phyloP scores from a whole-genome alignment of 164 flowering plant species.

The Vitis vinifera region DNA sequence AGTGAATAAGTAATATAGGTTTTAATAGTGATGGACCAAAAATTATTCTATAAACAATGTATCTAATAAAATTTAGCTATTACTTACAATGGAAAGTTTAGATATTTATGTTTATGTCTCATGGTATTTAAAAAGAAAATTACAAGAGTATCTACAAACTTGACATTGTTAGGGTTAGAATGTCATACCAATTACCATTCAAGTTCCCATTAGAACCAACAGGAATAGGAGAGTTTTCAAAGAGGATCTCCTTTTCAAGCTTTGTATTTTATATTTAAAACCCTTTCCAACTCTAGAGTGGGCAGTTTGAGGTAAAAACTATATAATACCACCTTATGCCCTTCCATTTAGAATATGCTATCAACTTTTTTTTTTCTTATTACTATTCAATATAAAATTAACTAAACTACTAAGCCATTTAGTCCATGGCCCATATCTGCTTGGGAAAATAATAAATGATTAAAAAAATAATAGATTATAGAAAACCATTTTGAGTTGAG shows the following conservation, averaged over 20 bases:
- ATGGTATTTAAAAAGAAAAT: neutral
- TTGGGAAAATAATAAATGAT: too few relatives aligned
- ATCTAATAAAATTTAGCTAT: neutral
- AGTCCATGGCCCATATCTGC: too few relatives aligned
- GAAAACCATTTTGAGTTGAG: too few relatives aligned
- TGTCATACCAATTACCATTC: slow-evolving; percentile 98
- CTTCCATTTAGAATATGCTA: too few relatives aligned
- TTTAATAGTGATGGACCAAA: neutral
- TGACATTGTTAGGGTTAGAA: slow-evolving; percentile 98
- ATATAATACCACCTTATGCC: too few relatives aligned
- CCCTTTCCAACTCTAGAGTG: slow-evolving; percentile 93
- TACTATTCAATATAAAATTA: too few relatives aligned
- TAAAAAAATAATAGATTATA: too few relatives aligned
- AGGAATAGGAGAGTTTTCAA: slow-evolving; percentile 78
- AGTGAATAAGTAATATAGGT: too few relatives aligned
- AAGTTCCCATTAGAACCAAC: slow-evolving; percentile 91
- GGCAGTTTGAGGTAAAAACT: slow-evolving; percentile 90
- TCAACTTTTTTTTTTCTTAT: too few relatives aligned
- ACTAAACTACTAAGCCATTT: too few relatives aligned
- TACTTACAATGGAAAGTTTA: neutral
- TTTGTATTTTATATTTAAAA: slow-evolving; percentile 69
- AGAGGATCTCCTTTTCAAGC: slow-evolving; percentile 60
- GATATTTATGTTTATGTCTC: neutral
- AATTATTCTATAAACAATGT: neutral
- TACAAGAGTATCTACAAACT: slow-evolving; percentile 37